Evolutionary conservation across 768 basidiomycete genomes (phyloP), one percentile per base, ranked within the genome.

Genomic region (Tulasnella sp.): DNA sequence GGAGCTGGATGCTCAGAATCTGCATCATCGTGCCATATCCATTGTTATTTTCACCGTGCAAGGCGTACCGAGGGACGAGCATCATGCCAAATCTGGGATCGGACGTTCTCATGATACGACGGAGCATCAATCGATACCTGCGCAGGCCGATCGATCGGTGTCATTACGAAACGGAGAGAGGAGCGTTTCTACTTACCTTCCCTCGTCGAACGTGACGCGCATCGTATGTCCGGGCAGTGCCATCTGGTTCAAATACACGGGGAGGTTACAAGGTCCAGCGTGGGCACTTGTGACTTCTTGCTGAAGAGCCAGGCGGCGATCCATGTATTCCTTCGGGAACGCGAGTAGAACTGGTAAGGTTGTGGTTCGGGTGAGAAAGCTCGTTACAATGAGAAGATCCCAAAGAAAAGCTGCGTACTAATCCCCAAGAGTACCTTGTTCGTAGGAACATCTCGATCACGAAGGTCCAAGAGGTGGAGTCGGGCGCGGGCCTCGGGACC

Each of bases 111-210:
- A 59, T 11, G n/a, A 59, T 26, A 9, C 56, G 44, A 26, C 56
- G 56, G 30, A 59, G 56, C 56, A 59, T 59, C 9, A 51, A 11
- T 15, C 56, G 56, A 30, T 59, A 29, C 27, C 56, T 59, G 26
- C 19, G 26, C 9, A 10, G 15, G 3, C n/a, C n/a, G n/a, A n/a
- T n/a, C n/a, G n/a, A n/a, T n/a, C n/a, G n/a, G n/a, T n/a, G n/a
- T n/a, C n/a, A n/a, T n/a, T n/a, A 56, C 10, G n/a, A 2, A 7
- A 38, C 9, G 7, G 26, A 48, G 24, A 42, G 54, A 4, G 8
- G 45, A 50, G 8, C 3, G 17, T 29, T 7, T 4, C 15, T 21
- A 19, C 5, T 4, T 29, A 59, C 58, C 30, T 34, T 13, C 27
- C 19, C n/a, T 50, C 29, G n/a, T 44, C 19, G 23, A 59, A 59